Percentiles rank a stretch among this genome's conserved stretches.
These are phyloP conservation scores for Drechslerella dactyloides DNA, from an alignment of 2,329 filamentous ascomycete genomes.

Conservation along the genomic window DNA sequence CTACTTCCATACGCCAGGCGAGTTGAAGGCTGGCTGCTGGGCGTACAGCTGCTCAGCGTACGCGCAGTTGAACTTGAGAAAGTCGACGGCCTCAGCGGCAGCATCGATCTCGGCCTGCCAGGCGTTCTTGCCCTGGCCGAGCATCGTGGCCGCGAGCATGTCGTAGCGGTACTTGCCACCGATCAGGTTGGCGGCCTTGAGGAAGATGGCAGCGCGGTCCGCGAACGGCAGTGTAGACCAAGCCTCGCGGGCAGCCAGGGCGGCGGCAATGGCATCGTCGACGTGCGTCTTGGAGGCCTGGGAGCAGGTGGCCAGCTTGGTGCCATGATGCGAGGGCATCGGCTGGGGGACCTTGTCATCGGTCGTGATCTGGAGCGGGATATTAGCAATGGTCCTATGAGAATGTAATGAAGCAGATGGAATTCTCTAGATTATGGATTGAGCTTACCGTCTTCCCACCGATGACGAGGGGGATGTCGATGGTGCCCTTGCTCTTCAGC, in stretches of 20 bases:
- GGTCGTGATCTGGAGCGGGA: constrained; percentile 67
- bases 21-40: constrained; percentile 83
- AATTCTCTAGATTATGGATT: too few species aligned
- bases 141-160: constrained; percentile 93
- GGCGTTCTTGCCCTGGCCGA: constrained; percentile 96
- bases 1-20: constrained; percentile 83
- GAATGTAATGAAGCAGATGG: constrained; percentile 6
- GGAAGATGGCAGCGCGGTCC: constrained; percentile 88
- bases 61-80: constrained; percentile 90
- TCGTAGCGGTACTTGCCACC: constrained; percentile 93
- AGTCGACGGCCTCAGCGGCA: constrained; percentile 89
- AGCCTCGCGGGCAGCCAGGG: constrained; percentile 79
- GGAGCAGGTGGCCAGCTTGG: constrained; percentile 80
- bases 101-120: constrained; percentile 99
- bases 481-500: constrained; percentile 71
- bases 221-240: constrained; percentile 90
- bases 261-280: constrained; percentile 77
- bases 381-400: background rate
- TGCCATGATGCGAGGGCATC: constrained; percentile 81
- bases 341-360: constrained; percentile 72
- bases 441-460: constrained; percentile 75
- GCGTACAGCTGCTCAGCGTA: constrained; percentile 91
- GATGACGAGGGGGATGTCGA: constrained; percentile 82
- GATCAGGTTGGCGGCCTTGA: constrained; percentile 93
- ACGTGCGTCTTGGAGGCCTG: constrained; percentile 80